phyloP scores from a whole-genome alignment of 306 rosid genomes.

The Rosa chinensis region DNA sequence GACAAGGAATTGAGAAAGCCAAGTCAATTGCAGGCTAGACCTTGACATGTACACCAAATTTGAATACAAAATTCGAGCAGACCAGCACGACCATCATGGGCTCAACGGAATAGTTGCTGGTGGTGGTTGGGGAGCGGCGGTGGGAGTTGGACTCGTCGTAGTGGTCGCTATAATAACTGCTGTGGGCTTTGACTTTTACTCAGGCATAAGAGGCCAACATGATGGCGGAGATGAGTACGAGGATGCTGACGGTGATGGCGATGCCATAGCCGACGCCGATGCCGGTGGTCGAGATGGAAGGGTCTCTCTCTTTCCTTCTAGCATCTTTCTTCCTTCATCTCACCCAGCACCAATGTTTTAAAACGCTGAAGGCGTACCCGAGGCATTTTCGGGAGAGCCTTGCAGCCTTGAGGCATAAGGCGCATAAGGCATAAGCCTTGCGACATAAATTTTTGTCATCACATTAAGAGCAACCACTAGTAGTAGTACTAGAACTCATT shows the following conservation, averaged over 20 bases:
- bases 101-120: not conserved
- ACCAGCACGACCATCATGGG: not conserved
- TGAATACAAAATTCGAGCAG: constrained; percentile 35
- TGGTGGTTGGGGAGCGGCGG: not conserved
- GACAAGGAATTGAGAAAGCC: constrained; percentile 48
- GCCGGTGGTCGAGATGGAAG: constrained; percentile 38
- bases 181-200: constrained; percentile 43
- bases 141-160: not conserved
- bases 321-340: too few species aligned
- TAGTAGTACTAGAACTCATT: too few species aligned
- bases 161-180: not conserved
- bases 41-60: constrained; percentile 44
- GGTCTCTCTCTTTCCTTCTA: not conserved
- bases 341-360: too few species aligned
- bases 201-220: constrained; percentile 65
- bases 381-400: too few species aligned
- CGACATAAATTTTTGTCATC: too few species aligned
- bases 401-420: too few species aligned
- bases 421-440: too few species aligned
- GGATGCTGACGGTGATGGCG: constrained; percentile 61
- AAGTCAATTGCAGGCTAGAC: constrained; percentile 30
- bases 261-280: constrained; percentile 67
- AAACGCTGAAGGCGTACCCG: too few species aligned
- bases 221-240: constrained; percentile 65
- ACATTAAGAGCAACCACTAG: too few species aligned